A percentile compares a stretch with the other conserved stretches of the same genome.
Evolutionary conservation across 441 rosid species (phyloP).

Genomic region (Bocquillonia castaneifolia): DNA sequence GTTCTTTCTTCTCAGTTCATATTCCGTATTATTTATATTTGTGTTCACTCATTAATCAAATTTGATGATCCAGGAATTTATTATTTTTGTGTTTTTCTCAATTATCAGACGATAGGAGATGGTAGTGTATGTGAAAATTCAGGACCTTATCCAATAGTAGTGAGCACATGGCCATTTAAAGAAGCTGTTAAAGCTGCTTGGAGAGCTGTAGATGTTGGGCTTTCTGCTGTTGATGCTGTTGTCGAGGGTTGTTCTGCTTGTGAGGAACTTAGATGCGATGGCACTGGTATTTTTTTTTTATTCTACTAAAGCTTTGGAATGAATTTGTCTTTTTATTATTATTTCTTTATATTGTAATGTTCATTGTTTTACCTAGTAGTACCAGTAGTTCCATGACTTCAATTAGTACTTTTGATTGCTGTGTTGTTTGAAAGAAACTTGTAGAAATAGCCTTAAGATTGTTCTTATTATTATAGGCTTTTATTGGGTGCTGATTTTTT

Average conservation of each 20-base stretch:
- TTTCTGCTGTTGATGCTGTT: slow-evolving; percentile 69
- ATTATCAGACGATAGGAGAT: slow-evolving; percentile 34
- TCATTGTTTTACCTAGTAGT: too few relatives aligned
- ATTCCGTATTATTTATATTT: too few relatives aligned
- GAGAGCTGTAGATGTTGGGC: slow-evolving; percentile 56
- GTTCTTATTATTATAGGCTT: not conserved
- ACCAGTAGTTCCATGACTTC: too few relatives aligned
- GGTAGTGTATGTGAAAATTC: slow-evolving; percentile 32
- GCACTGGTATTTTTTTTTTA: slow-evolving; percentile 46
- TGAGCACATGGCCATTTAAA: slow-evolving; percentile 83
- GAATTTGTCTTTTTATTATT: not conserved
- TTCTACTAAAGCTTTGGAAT: not conserved
- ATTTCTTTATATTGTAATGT: too few relatives aligned
- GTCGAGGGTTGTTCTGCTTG: slow-evolving; percentile 93
- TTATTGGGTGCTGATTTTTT: slow-evolving; percentile 3
- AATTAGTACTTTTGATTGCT: not conserved
- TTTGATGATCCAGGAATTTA: too few relatives aligned
- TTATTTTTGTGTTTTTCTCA: not conserved
- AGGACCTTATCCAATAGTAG: slow-evolving; percentile 56
- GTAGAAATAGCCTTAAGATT: too few relatives aligned
- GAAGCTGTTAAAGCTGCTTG: slow-evolving; percentile 90
- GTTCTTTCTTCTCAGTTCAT: too few relatives aligned
- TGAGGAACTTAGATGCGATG: slow-evolving; percentile 78
- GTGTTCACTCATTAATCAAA: too few relatives aligned
- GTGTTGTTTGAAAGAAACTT: not conserved